These are phyloP conservation scores for Ascodesmis nigricans DNA, from an alignment of 495 filamentous ascomycete species.

Conservation along the genomic window DNA sequence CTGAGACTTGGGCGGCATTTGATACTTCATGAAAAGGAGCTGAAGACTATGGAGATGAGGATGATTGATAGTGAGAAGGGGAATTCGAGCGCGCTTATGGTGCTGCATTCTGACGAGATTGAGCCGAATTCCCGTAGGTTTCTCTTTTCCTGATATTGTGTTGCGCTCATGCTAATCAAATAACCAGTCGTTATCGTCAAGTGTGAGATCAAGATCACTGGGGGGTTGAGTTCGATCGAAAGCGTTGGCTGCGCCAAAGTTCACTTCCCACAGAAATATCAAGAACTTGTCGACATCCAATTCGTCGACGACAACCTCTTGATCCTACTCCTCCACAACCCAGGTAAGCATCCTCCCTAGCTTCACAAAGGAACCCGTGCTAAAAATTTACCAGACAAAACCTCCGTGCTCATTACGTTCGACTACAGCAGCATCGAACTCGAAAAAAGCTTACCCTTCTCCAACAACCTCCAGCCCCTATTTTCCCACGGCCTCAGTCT, in stretches of 20 bases:
- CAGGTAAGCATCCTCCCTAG: slow-evolving; percentile 21
- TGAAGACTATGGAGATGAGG: slow-evolving; percentile 20
- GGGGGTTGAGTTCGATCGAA: slow-evolving; percentile 33
- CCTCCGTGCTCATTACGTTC: slow-evolving; percentile 13
- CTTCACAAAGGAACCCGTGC: neutral
- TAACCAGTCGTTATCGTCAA: slow-evolving; percentile 32
- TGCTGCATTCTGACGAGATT: slow-evolving; percentile 13
- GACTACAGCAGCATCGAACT: slow-evolving; percentile 22
- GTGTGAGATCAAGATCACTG: slow-evolving; percentile 28
- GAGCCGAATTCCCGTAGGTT: slow-evolving; percentile 22
- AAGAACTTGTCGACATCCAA: slow-evolving; percentile 31
- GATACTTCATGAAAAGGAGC: slow-evolving; percentile 23
- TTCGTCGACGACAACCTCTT: slow-evolving; percentile 34
- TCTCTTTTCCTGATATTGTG: slow-evolving; percentile 1
- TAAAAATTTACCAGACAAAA: slow-evolving; percentile 1
- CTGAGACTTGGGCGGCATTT: slow-evolving; percentile 33
- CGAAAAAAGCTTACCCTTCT: slow-evolving; percentile 21
- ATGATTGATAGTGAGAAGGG: slow-evolving; percentile 22
- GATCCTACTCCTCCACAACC: slow-evolving; percentile 28
- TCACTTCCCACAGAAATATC: slow-evolving; percentile 13
- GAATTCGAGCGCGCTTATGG: slow-evolving; percentile 21
- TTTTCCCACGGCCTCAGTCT: slow-evolving; percentile 9
- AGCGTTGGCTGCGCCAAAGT: slow-evolving; percentile 26
- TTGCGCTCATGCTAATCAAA: too few species aligned
- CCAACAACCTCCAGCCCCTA: slow-evolving; percentile 11